These are phyloP conservation scores for Podospora comata DNA, from an alignment of 495 filamentous ascomycete species.

Conservation along the genomic window DNA sequence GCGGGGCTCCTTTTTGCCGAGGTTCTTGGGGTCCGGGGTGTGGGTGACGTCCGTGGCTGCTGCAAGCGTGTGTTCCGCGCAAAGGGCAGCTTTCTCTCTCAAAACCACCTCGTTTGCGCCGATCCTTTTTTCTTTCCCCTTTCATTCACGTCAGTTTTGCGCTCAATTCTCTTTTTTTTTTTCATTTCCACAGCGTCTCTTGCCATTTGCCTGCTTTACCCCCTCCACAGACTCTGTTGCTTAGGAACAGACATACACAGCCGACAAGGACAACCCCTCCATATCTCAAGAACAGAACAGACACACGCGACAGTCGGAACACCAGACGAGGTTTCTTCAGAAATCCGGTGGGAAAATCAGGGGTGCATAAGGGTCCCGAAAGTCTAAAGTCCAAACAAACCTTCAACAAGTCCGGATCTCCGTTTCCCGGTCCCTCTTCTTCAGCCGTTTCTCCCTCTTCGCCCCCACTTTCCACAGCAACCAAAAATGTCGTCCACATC, in stretches of 20 bases:
- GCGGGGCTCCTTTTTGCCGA: slow-evolving; percentile 33
- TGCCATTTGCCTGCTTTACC: neutral
- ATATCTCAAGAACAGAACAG: neutral
- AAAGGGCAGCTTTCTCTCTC: neutral
- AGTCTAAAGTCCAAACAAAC: neutral
- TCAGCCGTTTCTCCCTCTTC: neutral
- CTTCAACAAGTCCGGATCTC: neutral
- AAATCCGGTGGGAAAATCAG: neutral
- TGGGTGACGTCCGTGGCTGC: slow-evolving; percentile 34
- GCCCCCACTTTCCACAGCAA: neutral
- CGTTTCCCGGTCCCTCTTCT: neutral
- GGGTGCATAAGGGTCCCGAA: neutral
- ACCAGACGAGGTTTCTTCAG: neutral
- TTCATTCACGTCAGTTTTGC: neutral
- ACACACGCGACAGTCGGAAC: neutral
- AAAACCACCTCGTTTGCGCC: slow-evolving; percentile 1
- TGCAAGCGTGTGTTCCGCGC: slow-evolving; percentile 10
- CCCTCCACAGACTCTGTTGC: neutral
- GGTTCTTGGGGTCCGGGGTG: slow-evolving; percentile 22
- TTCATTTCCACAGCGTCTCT: neutral
- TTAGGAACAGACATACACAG: neutral
- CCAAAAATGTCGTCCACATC: slow-evolving; percentile 27
- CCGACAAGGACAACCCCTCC: neutral
- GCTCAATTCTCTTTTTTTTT: neutral
- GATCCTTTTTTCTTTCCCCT: neutral